Conservation (phyloP, 805 yeast species). For the Torulaspora maleeae region DNA sequence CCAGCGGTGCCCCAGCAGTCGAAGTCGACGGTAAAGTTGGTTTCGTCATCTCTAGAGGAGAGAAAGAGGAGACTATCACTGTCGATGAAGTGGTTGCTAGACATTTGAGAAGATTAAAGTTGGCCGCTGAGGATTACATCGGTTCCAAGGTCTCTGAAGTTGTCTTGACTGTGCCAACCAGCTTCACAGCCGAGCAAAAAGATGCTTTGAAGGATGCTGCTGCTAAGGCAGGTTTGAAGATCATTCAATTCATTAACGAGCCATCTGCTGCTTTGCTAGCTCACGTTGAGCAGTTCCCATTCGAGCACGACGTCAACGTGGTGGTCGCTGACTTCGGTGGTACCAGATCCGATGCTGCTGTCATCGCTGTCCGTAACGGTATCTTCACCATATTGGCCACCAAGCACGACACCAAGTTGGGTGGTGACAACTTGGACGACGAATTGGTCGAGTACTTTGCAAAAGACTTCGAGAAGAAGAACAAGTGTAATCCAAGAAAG, state of each 20-base stretch:
- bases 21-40: constrained; percentile 58
- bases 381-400: constrained; percentile 84
- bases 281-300: constrained; percentile 51
- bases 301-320: constrained; percentile 30
- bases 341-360: constrained; percentile 91
- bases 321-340: constrained; percentile 98
- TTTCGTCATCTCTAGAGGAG: constrained; percentile 51
- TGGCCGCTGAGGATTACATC: constrained; percentile 88
- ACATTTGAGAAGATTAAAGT: constrained; percentile 74
- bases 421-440: constrained; percentile 83
- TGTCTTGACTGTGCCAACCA: constrained; percentile 87
- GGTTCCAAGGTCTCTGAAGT: constrained; percentile 78
- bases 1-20: constrained; percentile 44
- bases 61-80: constrained; percentile 50
- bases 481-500: constrained; percentile 69
- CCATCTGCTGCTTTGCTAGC: constrained; percentile 90
- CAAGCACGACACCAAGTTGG: constrained; percentile 72
- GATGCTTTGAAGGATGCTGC: constrained; percentile 57
- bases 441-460: constrained; percentile 80
- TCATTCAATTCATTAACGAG: constrained; percentile 85
- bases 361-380: constrained; percentile 90
- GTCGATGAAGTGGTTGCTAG: constrained; percentile 78
- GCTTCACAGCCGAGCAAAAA: constrained; percentile 72
- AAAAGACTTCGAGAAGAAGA: constrained; percentile 89
- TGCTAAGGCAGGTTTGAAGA: constrained; percentile 66